phyloP scores from a whole-genome alignment of 371 early-diverging fungal species.

The Nematocida sp. region DNA sequence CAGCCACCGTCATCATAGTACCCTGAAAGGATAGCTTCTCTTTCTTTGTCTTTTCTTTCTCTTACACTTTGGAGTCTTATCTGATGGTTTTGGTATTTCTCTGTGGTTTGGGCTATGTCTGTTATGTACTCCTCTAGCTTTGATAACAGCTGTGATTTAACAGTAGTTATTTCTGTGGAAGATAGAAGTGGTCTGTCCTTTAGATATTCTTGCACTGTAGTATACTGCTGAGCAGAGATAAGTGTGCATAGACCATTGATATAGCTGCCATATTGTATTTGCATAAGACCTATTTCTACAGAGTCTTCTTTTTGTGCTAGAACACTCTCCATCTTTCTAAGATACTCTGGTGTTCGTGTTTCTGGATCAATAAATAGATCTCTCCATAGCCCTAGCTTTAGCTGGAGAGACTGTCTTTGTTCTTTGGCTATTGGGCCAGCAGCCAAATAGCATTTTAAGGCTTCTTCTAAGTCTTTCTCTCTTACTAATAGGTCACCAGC shows the following conservation, averaged over 20 bases:
- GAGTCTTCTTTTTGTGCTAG: constrained; percentile 14
- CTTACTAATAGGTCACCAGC: constrained; percentile 1
- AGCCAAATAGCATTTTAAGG: constrained; percentile 10
- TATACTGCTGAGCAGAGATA: constrained; percentile 7
- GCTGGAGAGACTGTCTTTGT: background rate
- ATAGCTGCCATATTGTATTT: background rate
- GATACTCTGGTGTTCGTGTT: background rate
- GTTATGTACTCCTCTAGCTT: background rate
- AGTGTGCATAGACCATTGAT: constrained; percentile 7
- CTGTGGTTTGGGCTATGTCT: background rate
- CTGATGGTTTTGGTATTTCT: constrained; percentile 8
- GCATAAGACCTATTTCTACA: constrained; percentile 2
- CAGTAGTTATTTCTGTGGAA: too few species aligned
- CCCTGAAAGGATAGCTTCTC: constrained; percentile 28
- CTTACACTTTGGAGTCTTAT: constrained; percentile 2
- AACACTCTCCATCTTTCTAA: constrained; percentile 20
- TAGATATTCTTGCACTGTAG: background rate
- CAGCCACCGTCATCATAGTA: constrained; percentile 20
- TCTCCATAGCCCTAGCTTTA: constrained; percentile 34
- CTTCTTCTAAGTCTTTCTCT: constrained; percentile 16
- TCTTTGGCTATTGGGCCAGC: background rate
- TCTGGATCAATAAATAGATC: constrained; percentile 13
- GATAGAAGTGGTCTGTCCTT: too few species aligned
- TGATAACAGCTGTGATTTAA: too few species aligned
- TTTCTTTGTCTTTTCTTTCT: constrained; percentile 46